Base-by-base conservation (phyloP, 257 asterid genomes). In the Solanum boliviense region DNA sequence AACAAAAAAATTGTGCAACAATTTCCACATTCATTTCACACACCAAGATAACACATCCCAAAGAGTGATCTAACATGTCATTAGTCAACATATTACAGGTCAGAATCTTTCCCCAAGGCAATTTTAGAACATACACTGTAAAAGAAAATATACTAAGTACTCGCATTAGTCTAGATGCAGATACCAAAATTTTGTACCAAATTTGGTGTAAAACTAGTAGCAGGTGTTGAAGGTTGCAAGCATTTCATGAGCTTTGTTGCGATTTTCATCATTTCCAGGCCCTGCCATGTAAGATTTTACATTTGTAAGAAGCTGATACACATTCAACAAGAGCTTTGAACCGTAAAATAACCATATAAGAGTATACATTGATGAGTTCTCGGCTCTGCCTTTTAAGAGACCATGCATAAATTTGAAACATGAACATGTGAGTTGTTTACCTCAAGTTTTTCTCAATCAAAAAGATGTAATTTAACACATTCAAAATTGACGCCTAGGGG, bases 401-500 rank as follows among this genome's bases (percentile, higher is more conserved):
- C 35, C 27, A 25, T 15, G 62, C n/a, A 78, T 32, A 81, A 27
- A 41, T 81, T 27, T 44, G 67, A 81, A 79, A 44, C 29, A n/a
- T 25, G 65, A 44, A 81, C 1, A 23, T 46, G 41, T 9, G 36
- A 81, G 68, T 31, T 48, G 70, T 81, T 81, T 46, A 81, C 85
- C 85, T 81, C 85, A 81, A 48, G 85, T 21, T 48, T 15, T 48
- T 81, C 44, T 39, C 39, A 20, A 15, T 23, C 13, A 34, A 81
- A 81, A 48, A 81, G 85, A 81, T 81, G 70, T 81, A 29, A 2
- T 81, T 48, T 29, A 29, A 48, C 10, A 81, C 85, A 48, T 48
- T 81, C 85, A 81, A 52, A 46, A 81, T 81, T 81, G 85, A 48
- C 84, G 90, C 71, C 91, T 92, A 29, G 70, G 71, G 34, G 90